Evolutionary conservation across 257 asterid species (phyloP).

Genomic region (Salvia splendens): DNA sequence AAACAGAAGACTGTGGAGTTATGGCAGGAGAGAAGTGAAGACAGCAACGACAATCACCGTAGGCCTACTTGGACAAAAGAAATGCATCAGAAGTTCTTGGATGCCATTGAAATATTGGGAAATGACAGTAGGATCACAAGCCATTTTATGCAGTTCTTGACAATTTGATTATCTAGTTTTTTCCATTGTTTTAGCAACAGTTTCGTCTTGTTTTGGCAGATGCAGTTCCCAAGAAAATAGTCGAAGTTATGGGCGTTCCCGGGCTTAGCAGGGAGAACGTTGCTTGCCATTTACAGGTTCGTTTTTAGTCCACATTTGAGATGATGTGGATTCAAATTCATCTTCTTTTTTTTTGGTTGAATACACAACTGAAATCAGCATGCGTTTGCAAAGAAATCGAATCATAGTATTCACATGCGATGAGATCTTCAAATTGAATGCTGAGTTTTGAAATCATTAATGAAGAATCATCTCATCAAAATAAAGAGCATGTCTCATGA

Average conservation of each 20-base stretch:
- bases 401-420: not conserved
- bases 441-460: constrained; percentile 28
- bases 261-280: constrained; percentile 73
- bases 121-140: constrained; percentile 45
- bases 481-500: constrained; percentile 25
- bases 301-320: not conserved
- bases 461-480: constrained; percentile 33
- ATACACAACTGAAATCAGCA: no score
- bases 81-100: constrained; percentile 60
- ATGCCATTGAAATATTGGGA: constrained; percentile 55
- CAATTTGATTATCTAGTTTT: not conserved
- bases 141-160: not conserved
- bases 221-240: constrained; percentile 74
- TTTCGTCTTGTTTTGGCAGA: constrained; percentile 33
- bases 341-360: no score
- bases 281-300: constrained; percentile 88
- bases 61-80: constrained; percentile 66
- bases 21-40: constrained; percentile 27
- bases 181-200: not conserved
- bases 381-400: no score
- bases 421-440: constrained; percentile 38
- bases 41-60: constrained; percentile 29
- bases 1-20: constrained; percentile 32
- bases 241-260: constrained; percentile 62
- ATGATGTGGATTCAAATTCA: no score